Percentiles rank a stretch among this genome's conserved stretches.
Conservation (phyloP, 139 green algal species). For the Gonium pectorale region DNA sequence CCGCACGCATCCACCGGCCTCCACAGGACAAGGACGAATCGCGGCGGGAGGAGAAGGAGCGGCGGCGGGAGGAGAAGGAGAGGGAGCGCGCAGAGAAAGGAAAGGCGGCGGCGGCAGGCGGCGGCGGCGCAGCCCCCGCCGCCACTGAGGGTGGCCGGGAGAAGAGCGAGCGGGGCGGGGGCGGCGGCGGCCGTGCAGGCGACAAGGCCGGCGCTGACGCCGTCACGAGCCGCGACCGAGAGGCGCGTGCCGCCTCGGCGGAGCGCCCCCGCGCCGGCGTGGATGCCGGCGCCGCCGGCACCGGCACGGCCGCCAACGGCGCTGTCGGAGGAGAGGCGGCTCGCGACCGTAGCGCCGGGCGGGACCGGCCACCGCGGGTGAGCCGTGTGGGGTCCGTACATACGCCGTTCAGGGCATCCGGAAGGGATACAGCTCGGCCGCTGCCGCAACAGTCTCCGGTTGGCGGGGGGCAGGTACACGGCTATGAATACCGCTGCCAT, state of each 20-base stretch:
- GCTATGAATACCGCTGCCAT: too few species aligned
- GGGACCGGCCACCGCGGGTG: neutral
- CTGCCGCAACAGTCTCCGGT: too few species aligned
- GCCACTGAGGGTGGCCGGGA: neutral
- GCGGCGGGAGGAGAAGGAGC: slow-evolving; percentile 30
- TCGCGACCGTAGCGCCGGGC: neutral
- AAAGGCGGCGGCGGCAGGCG: neutral
- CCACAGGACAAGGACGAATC: slow-evolving; percentile 4
- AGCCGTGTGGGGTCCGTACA: neutral
- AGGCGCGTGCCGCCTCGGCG: neutral
- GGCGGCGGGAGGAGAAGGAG: neutral
- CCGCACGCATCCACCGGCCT: neutral
- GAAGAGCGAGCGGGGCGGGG: neutral
- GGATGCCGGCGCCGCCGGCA: neutral
- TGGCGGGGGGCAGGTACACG: too few species aligned
- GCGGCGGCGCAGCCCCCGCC: neutral
- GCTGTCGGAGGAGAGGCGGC: neutral
- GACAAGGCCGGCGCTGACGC: neutral
- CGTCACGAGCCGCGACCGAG: neutral
- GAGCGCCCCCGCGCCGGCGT: neutral
- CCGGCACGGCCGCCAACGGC: neutral
- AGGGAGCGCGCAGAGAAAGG: neutral
- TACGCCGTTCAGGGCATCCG: neutral
- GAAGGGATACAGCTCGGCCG: neutral
- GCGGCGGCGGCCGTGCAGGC: neutral